Conservation (phyloP, 371 early-diverging fungal genomes). For the Mucor sp. region DNA sequence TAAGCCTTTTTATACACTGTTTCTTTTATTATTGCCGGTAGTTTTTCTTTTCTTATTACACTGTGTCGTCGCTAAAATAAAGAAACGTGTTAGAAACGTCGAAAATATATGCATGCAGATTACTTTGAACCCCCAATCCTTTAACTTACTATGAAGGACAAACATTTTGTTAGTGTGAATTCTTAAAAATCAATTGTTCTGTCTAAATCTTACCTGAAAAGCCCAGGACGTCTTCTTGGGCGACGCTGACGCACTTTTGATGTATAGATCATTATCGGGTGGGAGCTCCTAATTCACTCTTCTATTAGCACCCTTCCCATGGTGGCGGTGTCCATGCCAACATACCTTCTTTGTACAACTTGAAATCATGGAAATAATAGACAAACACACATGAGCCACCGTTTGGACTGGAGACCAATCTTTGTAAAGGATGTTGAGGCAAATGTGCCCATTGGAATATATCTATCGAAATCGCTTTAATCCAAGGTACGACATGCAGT, state of each 20-base stretch:
- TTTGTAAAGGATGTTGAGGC: conserved; percentile 93
- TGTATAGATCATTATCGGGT: conserved; percentile 74
- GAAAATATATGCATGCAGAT: not conserved
- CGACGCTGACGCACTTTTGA: conserved; percentile 67
- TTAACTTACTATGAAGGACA: conserved; percentile 16
- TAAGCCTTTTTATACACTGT: not conserved
- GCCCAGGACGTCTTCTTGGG: conserved; percentile 88
- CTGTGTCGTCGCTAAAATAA: conserved; percentile 27
- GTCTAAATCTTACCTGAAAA: conserved; percentile 60
- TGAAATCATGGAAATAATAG: conserved; percentile 91
- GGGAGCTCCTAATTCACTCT: conserved; percentile 61
- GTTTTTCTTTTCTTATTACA: conserved; percentile 2
- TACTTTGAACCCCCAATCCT: not conserved
- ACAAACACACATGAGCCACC: conserved; percentile 90
- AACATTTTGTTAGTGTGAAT: not conserved
- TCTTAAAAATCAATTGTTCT: not conserved
- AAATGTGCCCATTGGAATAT: conserved; percentile 94
- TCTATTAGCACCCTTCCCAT: not conserved
- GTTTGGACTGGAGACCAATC: conserved; percentile 97
- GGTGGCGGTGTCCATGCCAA: not conserved
- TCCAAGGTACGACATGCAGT: not conserved
- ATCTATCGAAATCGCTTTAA: conserved; percentile 44
- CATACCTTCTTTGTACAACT: conserved; percentile 78
- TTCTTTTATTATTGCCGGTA: not conserved
- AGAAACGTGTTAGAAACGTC: not conserved